Base-by-base conservation (phyloP, 805 yeast genomes). In the Ogataea naganishii region DNA sequence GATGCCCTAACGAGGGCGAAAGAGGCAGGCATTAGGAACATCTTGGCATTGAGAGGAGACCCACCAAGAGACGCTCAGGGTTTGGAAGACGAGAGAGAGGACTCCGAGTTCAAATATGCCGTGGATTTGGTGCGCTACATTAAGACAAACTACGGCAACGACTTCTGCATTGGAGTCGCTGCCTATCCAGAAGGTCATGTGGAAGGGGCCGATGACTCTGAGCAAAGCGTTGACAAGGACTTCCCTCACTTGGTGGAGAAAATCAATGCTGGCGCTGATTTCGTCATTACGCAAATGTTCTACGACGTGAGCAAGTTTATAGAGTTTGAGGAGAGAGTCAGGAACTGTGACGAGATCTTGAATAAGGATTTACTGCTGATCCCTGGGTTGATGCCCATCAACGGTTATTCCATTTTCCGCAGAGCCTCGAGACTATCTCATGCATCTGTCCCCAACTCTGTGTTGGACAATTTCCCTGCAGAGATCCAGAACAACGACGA, bases 161-260 rank as follows among this genome's bases (percentile, higher is more conserved):
- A 76, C 43, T 89, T 89, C 58, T 82, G 95, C 49, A 65, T 89
- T 32, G 98, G 98, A 36, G 98, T 89, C 11, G 98, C 98, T 2
- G 96, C 94, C 1, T 89, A 89, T 53, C 96, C 98, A 7, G 98
- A 89, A 51, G 98, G 98, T 13, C 96, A 89, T 56, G 86, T 84
- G 20, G 95, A 88, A 43, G 89, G 94, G 10, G 67, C 85, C 1
- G 83, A 78, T 42, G 66, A 59, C 26, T 56, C 72, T 7, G 66
- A 64, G 20, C 95, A 86, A 51, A 70, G 74, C 44, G 75, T 79
- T 1, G 49, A 51, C 14, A 67, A 67, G 27, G 98, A 89, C 53
- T 47, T 89, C 27, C 89, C 92, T 6, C 85, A 56, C 48, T 66
- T 92, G 54, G 71, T 75, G 29, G 94, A 84, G 41, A 92, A 92